Evolutionary conservation across 2,329 filamentous ascomycete genomes (phyloP).

Genomic region (Neospermospora avenae): DNA sequence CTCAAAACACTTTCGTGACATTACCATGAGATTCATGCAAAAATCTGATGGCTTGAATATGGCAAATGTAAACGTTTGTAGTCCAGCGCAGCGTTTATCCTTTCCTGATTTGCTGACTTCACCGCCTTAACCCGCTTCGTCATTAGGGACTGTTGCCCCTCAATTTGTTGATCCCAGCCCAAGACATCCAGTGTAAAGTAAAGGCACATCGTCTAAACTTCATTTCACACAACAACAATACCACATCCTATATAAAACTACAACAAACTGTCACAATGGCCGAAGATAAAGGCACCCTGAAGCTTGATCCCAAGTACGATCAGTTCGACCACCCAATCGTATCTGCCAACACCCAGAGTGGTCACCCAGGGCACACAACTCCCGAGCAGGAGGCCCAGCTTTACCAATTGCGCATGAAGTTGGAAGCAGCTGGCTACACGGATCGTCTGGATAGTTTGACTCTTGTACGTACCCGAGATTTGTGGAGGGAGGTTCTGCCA

Average conservation of each 20-base stretch:
- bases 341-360: conserved; percentile 64
- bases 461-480: conserved; percentile 56
- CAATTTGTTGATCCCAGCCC: conserved; percentile 1
- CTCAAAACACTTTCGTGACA: too few relatives aligned
- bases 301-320: conserved; percentile 88
- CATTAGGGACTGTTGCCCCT: conserved; percentile 14
- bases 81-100: not conserved
- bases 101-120: conserved; percentile 5
- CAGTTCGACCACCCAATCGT: conserved; percentile 89
- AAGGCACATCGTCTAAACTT: too few relatives aligned
- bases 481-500: not conserved
- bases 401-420: conserved; percentile 75
- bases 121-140: conserved; percentile 13
- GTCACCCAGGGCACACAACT: conserved; percentile 86
- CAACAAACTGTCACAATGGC: conserved; percentile 26
- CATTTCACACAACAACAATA: conserved; percentile 4
- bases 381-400: conserved; percentile 86
- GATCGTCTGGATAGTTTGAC: conserved; percentile 90
- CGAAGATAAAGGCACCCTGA: conserved; percentile 27
- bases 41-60: too few relatives aligned
- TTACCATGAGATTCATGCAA: too few relatives aligned
- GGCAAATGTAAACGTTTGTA: too few relatives aligned
- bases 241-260: not conserved
- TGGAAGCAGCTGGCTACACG: conserved; percentile 79
- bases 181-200: too few relatives aligned